Conservation (phyloP, 2,329 filamentous ascomycete genomes). For the Xylariaceae sp. region DNA sequence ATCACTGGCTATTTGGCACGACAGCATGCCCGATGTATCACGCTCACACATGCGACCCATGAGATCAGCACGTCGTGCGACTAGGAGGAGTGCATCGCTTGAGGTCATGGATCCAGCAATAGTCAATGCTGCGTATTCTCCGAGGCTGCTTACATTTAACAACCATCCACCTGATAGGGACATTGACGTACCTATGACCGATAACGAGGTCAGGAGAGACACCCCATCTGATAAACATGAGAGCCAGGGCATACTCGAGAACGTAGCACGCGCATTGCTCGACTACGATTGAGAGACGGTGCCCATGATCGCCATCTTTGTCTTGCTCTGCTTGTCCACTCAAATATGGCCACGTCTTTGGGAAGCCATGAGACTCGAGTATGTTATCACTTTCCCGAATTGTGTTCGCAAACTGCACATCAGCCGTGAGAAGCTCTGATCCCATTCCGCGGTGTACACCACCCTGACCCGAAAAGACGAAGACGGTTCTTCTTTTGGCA, state of each 20-base stretch:
- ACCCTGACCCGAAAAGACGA: constrained; percentile 33
- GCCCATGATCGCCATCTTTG: no score
- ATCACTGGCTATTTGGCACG: constrained; percentile 8
- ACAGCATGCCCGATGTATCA: constrained; percentile 16
- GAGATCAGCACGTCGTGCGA: constrained; percentile 18
- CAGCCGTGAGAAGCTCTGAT: constrained; percentile 22
- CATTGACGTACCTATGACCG: constrained; percentile 17
- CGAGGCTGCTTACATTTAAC: constrained; percentile 13
- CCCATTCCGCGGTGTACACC: constrained; percentile 28
- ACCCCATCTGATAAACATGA: constrained; percentile 22
- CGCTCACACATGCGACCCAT: constrained; percentile 13
- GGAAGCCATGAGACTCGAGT: constrained; percentile 21
- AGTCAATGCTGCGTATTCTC: constrained; percentile 22
- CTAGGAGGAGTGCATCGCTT: constrained; percentile 16
- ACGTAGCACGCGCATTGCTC: constrained; percentile 27
- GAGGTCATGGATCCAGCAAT: constrained; percentile 14
- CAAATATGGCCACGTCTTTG: constrained; percentile 2
- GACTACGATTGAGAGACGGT: constrained; percentile 26
- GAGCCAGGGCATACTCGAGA: constrained; percentile 27
- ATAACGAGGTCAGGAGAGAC: constrained; percentile 16
- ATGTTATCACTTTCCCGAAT: constrained; percentile 23
- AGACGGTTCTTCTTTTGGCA: constrained; percentile 13
- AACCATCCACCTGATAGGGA: neutral
- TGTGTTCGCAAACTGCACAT: constrained; percentile 20
- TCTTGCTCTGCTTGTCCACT: no score